A percentile compares a stretch with the other conserved stretches of the same genome.
Conservation (phyloP, 1,284 basidiomycete species). For the Termitomyces sp. region DNA sequence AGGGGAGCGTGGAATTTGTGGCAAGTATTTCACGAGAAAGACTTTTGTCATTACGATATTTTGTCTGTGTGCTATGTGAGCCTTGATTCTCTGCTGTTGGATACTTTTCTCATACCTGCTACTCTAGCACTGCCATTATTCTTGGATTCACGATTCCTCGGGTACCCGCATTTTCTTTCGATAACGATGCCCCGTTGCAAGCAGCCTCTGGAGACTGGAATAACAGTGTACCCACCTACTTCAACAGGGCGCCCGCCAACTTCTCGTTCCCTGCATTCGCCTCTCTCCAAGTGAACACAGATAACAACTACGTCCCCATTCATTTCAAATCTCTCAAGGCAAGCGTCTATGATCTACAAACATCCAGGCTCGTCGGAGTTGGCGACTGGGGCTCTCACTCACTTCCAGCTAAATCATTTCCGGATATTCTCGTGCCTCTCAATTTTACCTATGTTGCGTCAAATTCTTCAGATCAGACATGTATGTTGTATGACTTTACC, state of each 20-base stretch:
- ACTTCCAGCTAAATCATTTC: conserved; percentile 59
- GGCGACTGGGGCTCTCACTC: conserved; percentile 56
- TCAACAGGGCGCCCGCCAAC: conserved; percentile 74
- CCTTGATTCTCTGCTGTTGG: conserved; percentile 18
- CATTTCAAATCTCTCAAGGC: conserved; percentile 65
- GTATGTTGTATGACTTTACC: conserved; percentile 36
- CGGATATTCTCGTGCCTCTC: conserved; percentile 63
- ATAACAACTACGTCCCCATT: conserved; percentile 67
- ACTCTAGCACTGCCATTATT: conserved; percentile 57
- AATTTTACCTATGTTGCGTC: conserved; percentile 77
- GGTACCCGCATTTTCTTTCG: conserved; percentile 67
- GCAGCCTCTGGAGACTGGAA: conserved; percentile 55
- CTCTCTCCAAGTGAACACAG: conserved; percentile 69
- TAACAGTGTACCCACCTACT: conserved; percentile 48
- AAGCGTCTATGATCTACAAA: conserved; percentile 59
- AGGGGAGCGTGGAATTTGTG: conserved; percentile 71
- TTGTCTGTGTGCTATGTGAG: conserved; percentile 58
- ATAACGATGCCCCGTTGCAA: conserved; percentile 49
- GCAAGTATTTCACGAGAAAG: conserved; percentile 69
- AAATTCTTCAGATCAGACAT: conserved; percentile 80
- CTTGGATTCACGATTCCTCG: conserved; percentile 78
- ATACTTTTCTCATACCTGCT: conserved; percentile 7
- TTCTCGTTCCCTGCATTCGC: conserved; percentile 79
- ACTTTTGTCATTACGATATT: conserved; percentile 68
- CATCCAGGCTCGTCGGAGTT: conserved; percentile 55